Evolutionary conservation across 441 rosid genomes (phyloP).

Genomic region (Melastoma candidum): DNA sequence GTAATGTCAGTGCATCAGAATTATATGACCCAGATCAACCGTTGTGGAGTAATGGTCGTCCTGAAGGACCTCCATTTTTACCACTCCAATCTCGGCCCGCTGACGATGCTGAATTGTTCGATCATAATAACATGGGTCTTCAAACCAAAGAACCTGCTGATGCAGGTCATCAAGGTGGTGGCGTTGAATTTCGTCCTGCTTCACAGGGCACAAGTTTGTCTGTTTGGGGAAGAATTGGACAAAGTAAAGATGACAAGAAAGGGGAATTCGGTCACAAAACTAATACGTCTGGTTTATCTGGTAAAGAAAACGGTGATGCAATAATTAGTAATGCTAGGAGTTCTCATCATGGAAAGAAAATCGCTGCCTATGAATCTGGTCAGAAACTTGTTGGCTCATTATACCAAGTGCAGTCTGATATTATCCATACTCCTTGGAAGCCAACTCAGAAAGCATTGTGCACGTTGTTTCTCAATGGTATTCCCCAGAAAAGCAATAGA

Average conservation of each 20-base stretch:
- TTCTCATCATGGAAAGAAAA: slow-evolving; percentile 42
- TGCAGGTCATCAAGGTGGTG: slow-evolving; percentile 31
- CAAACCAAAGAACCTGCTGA: slow-evolving; percentile 33
- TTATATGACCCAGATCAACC: slow-evolving; percentile 99
- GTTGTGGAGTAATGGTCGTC: slow-evolving; percentile 75
- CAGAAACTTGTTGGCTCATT: slow-evolving; percentile 36
- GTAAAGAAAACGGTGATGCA: slow-evolving; percentile 38
- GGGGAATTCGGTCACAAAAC: slow-evolving; percentile 41
- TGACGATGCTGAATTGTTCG: slow-evolving; percentile 45
- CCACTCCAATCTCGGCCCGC: slow-evolving; percentile 40
- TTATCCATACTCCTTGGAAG: slow-evolving; percentile 35
- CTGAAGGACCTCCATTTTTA: slow-evolving; percentile 48
- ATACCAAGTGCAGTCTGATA: slow-evolving; percentile 33
- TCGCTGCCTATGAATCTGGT: slow-evolving; percentile 31
- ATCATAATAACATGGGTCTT: slow-evolving; percentile 38
- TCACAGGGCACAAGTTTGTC: slow-evolving; percentile 39
- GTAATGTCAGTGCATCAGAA: slow-evolving; percentile 52
- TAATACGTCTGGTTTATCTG: slow-evolving; percentile 33
- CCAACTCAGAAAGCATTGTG: slow-evolving; percentile 77
- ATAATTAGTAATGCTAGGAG: slow-evolving; percentile 24
- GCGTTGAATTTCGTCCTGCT: slow-evolving; percentile 21
- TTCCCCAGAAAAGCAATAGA: slow-evolving; percentile 73
- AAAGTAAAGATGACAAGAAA: slow-evolving; percentile 39
- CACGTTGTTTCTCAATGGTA: slow-evolving; percentile 76
- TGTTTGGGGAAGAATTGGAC: slow-evolving; percentile 75